These are phyloP conservation scores for Trapa incisa DNA, from an alignment of 345 rosid genomes.

Conservation along the genomic window DNA sequence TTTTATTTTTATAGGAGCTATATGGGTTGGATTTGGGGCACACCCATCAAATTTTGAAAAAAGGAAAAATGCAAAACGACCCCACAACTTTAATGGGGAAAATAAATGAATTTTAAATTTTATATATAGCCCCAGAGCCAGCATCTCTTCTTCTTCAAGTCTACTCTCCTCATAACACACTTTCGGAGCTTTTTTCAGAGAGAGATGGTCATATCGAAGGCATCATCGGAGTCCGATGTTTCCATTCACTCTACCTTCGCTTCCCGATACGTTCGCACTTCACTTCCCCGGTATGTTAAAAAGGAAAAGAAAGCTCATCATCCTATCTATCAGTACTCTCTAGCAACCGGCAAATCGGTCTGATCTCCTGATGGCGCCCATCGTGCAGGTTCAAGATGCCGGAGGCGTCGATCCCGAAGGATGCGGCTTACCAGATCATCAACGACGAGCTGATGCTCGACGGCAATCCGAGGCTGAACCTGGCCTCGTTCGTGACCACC, in stretches of 20 bases:
- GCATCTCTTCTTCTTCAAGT: too few relatives aligned
- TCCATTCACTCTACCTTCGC: constrained; percentile 75
- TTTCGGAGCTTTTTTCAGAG: too few relatives aligned
- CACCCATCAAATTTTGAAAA: too few relatives aligned
- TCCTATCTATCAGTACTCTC: too few relatives aligned
- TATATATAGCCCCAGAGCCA: too few relatives aligned
- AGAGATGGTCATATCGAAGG: constrained; percentile 47
- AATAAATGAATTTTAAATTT: too few relatives aligned
- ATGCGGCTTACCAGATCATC: constrained; percentile 46
- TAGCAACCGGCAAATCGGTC: not conserved
- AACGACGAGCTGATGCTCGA: constrained; percentile 53
- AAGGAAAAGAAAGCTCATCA: too few relatives aligned
- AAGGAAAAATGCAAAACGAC: too few relatives aligned
- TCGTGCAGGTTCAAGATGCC: constrained; percentile 32
- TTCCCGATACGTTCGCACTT: constrained; percentile 65
- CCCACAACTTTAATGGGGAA: too few relatives aligned
- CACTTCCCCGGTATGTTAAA: constrained; percentile 37
- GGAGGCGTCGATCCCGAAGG: constrained; percentile 41
- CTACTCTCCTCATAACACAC: too few relatives aligned
- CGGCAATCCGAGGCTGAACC: constrained; percentile 41
- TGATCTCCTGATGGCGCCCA: not conserved
- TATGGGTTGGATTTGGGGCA: too few relatives aligned
- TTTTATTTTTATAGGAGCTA: too few relatives aligned
- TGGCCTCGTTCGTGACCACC: constrained; percentile 50
- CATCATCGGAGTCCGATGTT: constrained; percentile 37